Conservation (phyloP, 495 filamentous ascomycete species). For the Aspergillus incahuasiensis region DNA sequence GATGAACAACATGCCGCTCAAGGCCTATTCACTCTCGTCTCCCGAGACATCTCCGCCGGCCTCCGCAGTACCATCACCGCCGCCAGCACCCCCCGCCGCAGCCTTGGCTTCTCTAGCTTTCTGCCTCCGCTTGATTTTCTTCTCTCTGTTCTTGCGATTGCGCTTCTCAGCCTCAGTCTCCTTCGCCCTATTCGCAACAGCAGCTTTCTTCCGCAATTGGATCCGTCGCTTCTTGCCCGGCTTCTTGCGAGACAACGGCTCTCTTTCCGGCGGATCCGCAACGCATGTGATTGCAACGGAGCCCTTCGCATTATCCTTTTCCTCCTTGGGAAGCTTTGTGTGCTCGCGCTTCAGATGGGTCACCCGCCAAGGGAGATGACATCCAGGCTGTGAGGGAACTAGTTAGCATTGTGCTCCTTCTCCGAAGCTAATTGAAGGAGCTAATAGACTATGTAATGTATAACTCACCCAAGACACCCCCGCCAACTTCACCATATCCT, state of each 20-base stretch:
- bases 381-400: constrained; percentile 31
- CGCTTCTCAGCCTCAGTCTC: constrained; percentile 44
- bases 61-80: constrained; percentile 5
- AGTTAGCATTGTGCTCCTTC: not conserved
- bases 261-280: constrained; percentile 22
- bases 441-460: not conserved
- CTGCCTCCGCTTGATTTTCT: constrained; percentile 42
- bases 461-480: constrained; percentile 37
- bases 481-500: constrained; percentile 33
- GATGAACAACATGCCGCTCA: not conserved
- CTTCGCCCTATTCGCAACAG: constrained; percentile 27
- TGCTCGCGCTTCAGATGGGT: constrained; percentile 36
- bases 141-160: constrained; percentile 43
- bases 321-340: constrained; percentile 29
- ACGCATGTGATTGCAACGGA: constrained; percentile 25
- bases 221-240: constrained; percentile 46
- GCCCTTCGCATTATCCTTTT: constrained; percentile 12
- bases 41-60: constrained; percentile 18
- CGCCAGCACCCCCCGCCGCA: constrained; percentile 24
- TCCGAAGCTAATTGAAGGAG: not conserved
- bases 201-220: constrained; percentile 35
- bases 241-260: constrained; percentile 38
- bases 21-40: constrained; percentile 19
- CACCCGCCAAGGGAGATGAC: constrained; percentile 43
- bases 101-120: constrained; percentile 43